Evolutionary conservation across 352 stramenopile species (phyloP).

Genomic region (Globisporangium spiculum): DNA sequence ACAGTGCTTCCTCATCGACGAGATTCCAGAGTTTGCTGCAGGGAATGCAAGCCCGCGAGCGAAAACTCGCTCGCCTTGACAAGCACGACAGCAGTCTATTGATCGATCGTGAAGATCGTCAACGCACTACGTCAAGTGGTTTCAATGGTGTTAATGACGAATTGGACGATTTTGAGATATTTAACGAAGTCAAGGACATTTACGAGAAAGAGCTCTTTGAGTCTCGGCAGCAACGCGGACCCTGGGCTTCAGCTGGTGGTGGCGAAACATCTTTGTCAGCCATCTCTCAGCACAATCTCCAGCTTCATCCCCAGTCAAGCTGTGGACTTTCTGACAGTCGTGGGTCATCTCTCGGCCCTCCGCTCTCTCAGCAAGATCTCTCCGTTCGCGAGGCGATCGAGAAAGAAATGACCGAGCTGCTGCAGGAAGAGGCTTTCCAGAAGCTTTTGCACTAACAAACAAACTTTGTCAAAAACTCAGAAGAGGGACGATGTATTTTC

Average conservation of each 20-base stretch:
- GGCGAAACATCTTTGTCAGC: constrained; percentile 10
- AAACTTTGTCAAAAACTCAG: background rate
- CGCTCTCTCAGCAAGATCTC: constrained; percentile 14
- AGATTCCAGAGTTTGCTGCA: constrained; percentile 25
- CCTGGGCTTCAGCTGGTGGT: constrained; percentile 20
- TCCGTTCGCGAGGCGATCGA: constrained; percentile 36
- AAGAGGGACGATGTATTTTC: constrained; percentile 11
- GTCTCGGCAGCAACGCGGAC: constrained; percentile 3
- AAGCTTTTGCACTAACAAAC: background rate
- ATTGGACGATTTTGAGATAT: constrained; percentile 18
- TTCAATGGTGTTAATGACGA: constrained; percentile 9
- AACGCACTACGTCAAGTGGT: background rate
- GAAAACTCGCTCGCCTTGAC: constrained; percentile 21
- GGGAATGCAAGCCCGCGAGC: constrained; percentile 29
- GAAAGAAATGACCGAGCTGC: constrained; percentile 31
- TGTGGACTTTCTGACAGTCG: background rate
- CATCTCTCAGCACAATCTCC: background rate
- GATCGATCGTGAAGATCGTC: background rate
- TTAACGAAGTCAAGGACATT: constrained; percentile 28
- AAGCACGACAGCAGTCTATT: background rate
- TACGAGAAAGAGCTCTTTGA: constrained; percentile 27
- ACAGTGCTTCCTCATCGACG: constrained; percentile 7
- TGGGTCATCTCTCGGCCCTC: background rate
- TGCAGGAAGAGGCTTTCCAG: constrained; percentile 22
- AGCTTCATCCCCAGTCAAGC: background rate